phyloP scores from a whole-genome alignment of 805 yeast species.

The Candida arabinofermentans region DNA sequence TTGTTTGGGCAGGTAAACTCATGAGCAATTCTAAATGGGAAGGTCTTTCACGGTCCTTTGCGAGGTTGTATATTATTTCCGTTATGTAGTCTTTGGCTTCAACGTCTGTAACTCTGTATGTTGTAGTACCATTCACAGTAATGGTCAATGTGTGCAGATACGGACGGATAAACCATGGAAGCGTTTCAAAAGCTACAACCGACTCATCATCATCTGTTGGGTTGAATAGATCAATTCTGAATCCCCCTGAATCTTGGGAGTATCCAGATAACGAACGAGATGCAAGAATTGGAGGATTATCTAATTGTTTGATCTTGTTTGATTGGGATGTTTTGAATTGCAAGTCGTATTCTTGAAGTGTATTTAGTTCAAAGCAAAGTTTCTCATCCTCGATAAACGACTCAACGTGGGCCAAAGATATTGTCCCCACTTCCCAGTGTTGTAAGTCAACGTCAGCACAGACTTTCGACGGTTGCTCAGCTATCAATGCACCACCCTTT shows the following conservation, averaged over 20 bases:
- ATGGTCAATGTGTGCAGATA: constrained; percentile 67
- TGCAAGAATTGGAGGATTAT: constrained; percentile 60
- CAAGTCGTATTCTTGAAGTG: constrained; percentile 32
- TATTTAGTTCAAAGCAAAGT: constrained; percentile 22
- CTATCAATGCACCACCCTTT: constrained; percentile 59
- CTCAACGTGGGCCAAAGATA: constrained; percentile 4
- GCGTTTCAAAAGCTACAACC: constrained; percentile 68
- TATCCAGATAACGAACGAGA: constrained; percentile 88
- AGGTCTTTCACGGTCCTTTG: constrained; percentile 76
- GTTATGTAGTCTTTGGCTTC: constrained; percentile 38
- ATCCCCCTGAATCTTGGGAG: constrained; percentile 88
- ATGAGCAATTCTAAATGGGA: constrained; percentile 73
- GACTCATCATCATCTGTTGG: constrained; percentile 45
- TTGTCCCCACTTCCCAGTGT: constrained; percentile 39
- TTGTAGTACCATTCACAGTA: constrained; percentile 22
- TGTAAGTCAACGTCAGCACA: constrained; percentile 38
- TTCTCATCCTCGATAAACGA: constrained; percentile 4
- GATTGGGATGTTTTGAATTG: constrained; percentile 44
- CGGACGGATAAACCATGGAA: constrained; percentile 91
- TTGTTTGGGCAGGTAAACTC: constrained; percentile 58
- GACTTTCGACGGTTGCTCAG: constrained; percentile 39
- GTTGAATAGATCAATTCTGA: constrained; percentile 74
- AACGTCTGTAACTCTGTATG: constrained; percentile 21
- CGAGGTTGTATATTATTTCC: constrained; percentile 64
- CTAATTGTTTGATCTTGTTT: constrained; percentile 34